phyloP scores from a whole-genome alignment of 2,329 filamentous ascomycete species.

The Stachybotrys echinatus region DNA sequence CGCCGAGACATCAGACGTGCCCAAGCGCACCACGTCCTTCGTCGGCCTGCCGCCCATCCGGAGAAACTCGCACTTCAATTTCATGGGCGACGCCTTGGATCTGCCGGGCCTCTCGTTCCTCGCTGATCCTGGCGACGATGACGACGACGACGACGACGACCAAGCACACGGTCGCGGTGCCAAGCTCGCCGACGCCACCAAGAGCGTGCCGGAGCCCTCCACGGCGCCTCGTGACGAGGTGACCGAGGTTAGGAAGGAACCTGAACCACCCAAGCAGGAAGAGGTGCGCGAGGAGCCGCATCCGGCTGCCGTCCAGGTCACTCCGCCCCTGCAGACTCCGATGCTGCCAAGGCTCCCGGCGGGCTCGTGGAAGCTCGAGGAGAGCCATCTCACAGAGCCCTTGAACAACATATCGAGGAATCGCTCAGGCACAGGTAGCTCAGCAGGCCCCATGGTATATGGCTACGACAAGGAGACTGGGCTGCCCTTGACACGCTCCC shows the following conservation, averaged over 20 bases:
- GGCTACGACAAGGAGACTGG: slow-evolving; percentile 50
- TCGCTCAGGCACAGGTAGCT: slow-evolving; percentile 22
- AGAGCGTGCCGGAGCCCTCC: not conserved
- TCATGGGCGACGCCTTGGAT: slow-evolving; percentile 21
- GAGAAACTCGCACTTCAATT: slow-evolving; percentile 50
- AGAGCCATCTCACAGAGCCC: slow-evolving; percentile 49
- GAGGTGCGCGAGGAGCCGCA: not conserved
- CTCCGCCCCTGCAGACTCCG: slow-evolving; percentile 7
- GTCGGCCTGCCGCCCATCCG: slow-evolving; percentile 54
- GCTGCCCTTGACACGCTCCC: slow-evolving; percentile 7
- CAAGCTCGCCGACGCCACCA: not conserved
- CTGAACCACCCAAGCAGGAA: not conserved
- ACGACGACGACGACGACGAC: not conserved
- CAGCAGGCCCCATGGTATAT: slow-evolving; percentile 25
- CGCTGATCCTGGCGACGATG: slow-evolving; percentile 26
- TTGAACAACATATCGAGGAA: slow-evolving; percentile 30
- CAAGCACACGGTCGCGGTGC: not conserved
- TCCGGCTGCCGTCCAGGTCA: slow-evolving; percentile 5
- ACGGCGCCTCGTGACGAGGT: not conserved
- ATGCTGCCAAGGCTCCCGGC: slow-evolving; percentile 28
- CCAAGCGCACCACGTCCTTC: slow-evolving; percentile 45
- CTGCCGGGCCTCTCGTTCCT: slow-evolving; percentile 24
- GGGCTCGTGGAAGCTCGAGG: slow-evolving; percentile 49
- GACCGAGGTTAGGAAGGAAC: not conserved
- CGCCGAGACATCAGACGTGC: slow-evolving; percentile 12